A percentile compares a stretch with the other conserved stretches of the same genome.
These are phyloP conservation scores for Cordyceps farinosa DNA, from an alignment of 2,329 filamentous ascomycete species.

Conservation along the genomic window DNA sequence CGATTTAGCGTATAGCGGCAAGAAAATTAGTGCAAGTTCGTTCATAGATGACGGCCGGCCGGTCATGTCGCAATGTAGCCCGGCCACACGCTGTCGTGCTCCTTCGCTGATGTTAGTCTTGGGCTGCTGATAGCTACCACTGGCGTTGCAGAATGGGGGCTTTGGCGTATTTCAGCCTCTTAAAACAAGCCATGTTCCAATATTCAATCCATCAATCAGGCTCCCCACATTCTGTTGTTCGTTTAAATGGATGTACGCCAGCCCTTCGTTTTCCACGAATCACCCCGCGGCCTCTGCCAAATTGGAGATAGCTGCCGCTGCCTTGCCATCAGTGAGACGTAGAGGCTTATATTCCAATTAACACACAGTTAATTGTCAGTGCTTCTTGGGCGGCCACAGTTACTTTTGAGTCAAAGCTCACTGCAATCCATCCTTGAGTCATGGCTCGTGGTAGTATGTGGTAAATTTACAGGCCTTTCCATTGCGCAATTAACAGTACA, in stretches of 20 bases:
- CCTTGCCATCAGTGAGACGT: not conserved
- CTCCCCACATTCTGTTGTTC: not conserved
- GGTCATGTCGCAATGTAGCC: not conserved
- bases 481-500: too few species aligned
- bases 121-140: not conserved
- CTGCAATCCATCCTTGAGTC: too few species aligned
- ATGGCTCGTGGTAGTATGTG: too few species aligned
- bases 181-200: not conserved
- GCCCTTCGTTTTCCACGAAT: slow-evolving; percentile 10
- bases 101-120: not conserved
- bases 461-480: too few species aligned
- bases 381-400: too few species aligned
- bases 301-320: not conserved
- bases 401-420: too few species aligned
- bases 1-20: not conserved
- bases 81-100: not conserved
- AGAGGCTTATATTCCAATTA: not conserved
- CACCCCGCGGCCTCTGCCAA: not conserved
- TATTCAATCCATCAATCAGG: not conserved
- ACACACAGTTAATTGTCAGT: not conserved
- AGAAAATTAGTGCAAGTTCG: not conserved
- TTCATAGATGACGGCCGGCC: not conserved
- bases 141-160: not conserved
- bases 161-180: not conserved
- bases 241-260: not conserved